A percentile compares a stretch with the other conserved stretches of the same genome.
Conservation (phyloP, 148 eudicot genomes). For the Pouteria glomerata region DNA sequence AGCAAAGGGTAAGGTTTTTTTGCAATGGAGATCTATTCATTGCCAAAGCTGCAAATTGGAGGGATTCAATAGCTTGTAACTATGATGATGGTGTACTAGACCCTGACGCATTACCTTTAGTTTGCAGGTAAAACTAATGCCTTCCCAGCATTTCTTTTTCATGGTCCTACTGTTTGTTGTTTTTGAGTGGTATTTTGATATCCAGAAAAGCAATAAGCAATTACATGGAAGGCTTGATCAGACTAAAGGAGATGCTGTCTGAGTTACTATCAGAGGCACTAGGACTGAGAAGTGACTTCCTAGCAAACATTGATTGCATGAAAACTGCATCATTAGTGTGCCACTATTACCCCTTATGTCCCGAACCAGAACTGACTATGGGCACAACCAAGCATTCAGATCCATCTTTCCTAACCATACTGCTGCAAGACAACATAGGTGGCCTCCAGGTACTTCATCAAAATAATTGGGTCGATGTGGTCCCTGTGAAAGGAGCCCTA, state of each 20-base stretch:
- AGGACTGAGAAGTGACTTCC: conserved; percentile 36
- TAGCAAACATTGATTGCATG: conserved; percentile 37
- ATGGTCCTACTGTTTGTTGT: too few species aligned
- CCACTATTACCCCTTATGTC: conserved; percentile 57
- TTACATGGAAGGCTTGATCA: conserved; percentile 28
- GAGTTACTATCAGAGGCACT: conserved; percentile 45
- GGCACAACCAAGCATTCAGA: conserved; percentile 51
- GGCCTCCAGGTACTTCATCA: conserved; percentile 55
- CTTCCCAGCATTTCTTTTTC: background rate
- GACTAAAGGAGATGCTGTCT: conserved; percentile 27
- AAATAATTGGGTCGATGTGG: conserved; percentile 41
- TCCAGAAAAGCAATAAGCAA: conserved; percentile 35
- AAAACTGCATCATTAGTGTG: conserved; percentile 42
- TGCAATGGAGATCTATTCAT: conserved; percentile 27
- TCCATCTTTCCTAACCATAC: conserved; percentile 49
- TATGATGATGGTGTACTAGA: conserved; percentile 37
- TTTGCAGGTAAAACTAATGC: conserved; percentile 34
- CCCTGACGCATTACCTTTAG: conserved; percentile 36
- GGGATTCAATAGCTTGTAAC: conserved; percentile 45
- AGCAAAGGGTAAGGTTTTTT: conserved; percentile 34
- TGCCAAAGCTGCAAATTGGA: conserved; percentile 42
- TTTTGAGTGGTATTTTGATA: background rate
- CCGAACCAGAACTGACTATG: conserved; percentile 47
- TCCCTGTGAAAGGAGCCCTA: conserved; percentile 45
- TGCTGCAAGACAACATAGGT: conserved; percentile 37